Percentiles rank a stretch among this genome's conserved stretches.
Conservation (phyloP, 1,284 basidiomycete species). For the Ustilago sp. region DNA sequence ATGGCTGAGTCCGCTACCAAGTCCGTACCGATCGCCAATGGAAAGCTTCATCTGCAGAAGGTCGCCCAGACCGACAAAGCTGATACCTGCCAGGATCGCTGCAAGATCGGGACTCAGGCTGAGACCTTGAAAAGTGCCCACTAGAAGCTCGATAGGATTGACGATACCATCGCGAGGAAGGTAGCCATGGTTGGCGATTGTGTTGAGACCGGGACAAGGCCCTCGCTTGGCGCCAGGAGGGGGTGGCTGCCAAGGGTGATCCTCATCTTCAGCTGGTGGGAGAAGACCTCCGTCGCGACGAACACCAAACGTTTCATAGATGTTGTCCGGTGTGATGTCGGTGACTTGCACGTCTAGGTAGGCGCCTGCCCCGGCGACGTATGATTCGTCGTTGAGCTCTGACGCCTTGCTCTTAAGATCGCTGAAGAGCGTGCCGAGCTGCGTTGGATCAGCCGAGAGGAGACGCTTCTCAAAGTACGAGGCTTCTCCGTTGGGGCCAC, state of each 20-base stretch:
- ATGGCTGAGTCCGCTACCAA: slow-evolving; percentile 28
- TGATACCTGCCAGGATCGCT: slow-evolving; percentile 55
- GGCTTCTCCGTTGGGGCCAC: slow-evolving; percentile 22
- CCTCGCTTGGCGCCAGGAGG: slow-evolving; percentile 42
- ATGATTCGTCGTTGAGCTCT: slow-evolving; percentile 10
- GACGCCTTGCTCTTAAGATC: slow-evolving; percentile 12
- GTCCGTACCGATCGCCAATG: slow-evolving; percentile 36
- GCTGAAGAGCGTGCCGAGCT: slow-evolving; percentile 10
- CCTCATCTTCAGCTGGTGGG: slow-evolving; percentile 18
- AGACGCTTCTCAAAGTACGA: slow-evolving; percentile 32
- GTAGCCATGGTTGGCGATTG: slow-evolving; percentile 65
- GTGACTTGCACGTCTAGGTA: slow-evolving; percentile 17
- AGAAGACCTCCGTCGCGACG: slow-evolving; percentile 16
- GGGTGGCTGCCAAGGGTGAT: slow-evolving; percentile 33
- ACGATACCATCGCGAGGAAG: slow-evolving; percentile 62
- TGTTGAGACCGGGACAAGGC: slow-evolving; percentile 69
- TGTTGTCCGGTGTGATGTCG: slow-evolving; percentile 24
- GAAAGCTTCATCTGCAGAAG: slow-evolving; percentile 50
- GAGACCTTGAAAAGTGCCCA: slow-evolving; percentile 44
- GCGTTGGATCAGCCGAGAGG: slow-evolving; percentile 7
- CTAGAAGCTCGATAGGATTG: slow-evolving; percentile 54
- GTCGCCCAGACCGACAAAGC: slow-evolving; percentile 63
- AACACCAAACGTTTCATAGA: slow-evolving; percentile 22
- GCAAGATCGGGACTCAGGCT: slow-evolving; percentile 64
- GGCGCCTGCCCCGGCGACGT: neutral